phyloP scores from a whole-genome alignment of 2,329 filamentous ascomycete species.

The Nigrospora oryzae region DNA sequence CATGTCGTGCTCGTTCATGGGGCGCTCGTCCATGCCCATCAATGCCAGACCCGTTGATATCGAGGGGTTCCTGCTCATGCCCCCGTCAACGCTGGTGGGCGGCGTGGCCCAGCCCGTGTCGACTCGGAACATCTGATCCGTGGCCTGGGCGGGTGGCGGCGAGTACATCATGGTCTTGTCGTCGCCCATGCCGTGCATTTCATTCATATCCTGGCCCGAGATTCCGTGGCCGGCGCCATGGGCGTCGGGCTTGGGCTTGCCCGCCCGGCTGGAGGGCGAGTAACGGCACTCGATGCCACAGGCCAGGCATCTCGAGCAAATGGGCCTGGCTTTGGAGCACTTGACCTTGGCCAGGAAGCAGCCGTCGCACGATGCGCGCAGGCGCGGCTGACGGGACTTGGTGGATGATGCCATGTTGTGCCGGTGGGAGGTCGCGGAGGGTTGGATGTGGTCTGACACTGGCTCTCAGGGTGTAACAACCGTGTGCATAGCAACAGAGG shows the following conservation, averaged over 20 bases:
- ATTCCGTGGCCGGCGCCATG: conserved; percentile 8
- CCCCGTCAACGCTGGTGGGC: conserved; percentile 23
- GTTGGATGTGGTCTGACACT: no score
- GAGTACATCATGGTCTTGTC: conserved; percentile 21
- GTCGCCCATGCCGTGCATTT: conserved; percentile 13
- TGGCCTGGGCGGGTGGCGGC: conserved; percentile 11
- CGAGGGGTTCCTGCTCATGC: conserved; percentile 23
- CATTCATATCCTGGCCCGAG: conserved; percentile 10
- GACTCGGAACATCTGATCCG: conserved; percentile 24
- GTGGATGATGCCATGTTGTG: conserved; percentile 12
- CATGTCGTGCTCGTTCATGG: conserved; percentile 14
- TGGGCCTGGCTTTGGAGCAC: conserved; percentile 43
- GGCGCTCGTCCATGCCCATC: conserved; percentile 19
- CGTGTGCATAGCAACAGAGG: background rate
- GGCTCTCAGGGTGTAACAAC: background rate
- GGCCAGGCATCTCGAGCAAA: conserved; percentile 41
- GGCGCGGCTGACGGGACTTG: conserved; percentile 29
- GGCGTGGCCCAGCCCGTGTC: conserved; percentile 30
- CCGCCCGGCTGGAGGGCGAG: conserved; percentile 41
- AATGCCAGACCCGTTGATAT: conserved; percentile 23
- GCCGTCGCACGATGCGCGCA: conserved; percentile 42
- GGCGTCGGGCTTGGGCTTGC: conserved; percentile 35
- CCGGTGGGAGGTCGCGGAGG: no score
- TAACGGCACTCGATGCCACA: conserved; percentile 42
- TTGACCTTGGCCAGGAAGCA: conserved; percentile 50